Base-by-base conservation (phyloP, 2,329 filamentous ascomycete species). In the Scytalidium sp. region DNA sequence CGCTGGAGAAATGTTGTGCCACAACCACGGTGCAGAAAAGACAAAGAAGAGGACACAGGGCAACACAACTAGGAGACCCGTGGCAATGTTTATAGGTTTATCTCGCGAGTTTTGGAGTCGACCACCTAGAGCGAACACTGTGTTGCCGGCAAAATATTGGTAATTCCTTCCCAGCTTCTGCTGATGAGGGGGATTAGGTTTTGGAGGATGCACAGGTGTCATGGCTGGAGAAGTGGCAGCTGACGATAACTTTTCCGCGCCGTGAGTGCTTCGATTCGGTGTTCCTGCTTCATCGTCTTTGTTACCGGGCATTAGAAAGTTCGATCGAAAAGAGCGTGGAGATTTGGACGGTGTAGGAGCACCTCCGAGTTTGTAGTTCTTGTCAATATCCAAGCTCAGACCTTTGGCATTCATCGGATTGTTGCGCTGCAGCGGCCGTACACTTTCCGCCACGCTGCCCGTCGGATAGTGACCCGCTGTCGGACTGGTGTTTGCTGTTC, bases 91-190 rank as follows among this genome's bases (percentile, higher is more conserved):
- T 64, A 99, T 84, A 2, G 94, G 94, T 56, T 86, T 82, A 59
- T 95, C 88, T 59, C 84, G 83, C 29, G 94, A 87, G 68, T 97
- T 97, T 64, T 97, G 90, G 52, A 94, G 76, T 51, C 94, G 81
- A 7, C 94, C 94, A 27, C 89, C 87, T 51, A 89, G 77, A 67
- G 85, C 96, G 65, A 99, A 99, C 20, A 91, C 75, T 0, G 90
- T 96, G 64, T 97, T 99, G 42, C 94, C 94, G 41, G 89, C 82
- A 62, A 97, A 97, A 67, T 96, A 96, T 66, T 97, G 83, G 69
- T 93, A 88, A 60, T 97, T 96, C 57, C 80, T 85, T 46, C 88
- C 84, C 49, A 80, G 64, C 29, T 75, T 68, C 44, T 64, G 32
- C 21, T 52, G 62, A 29, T 19, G 19, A 20, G 45, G 23, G 41